Percentiles rank a stretch among this genome's conserved stretches.
Conservation (phyloP, 2,329 filamentous ascomycete species). For the Botrytis hyacinthi region DNA sequence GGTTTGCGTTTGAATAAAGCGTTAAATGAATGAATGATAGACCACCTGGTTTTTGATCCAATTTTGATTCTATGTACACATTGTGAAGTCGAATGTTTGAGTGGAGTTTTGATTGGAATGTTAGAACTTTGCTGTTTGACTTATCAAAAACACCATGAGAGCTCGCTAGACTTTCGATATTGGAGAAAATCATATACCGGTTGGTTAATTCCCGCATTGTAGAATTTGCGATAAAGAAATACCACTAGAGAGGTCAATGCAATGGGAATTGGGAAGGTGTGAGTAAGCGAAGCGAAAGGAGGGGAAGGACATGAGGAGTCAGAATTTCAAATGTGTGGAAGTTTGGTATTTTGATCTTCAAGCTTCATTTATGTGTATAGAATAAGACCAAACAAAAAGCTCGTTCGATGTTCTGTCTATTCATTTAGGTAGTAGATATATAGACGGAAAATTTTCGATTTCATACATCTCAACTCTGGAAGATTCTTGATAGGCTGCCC, state of each 20-base stretch:
- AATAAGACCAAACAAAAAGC: not conserved
- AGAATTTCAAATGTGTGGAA: not conserved
- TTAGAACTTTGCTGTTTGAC: not conserved
- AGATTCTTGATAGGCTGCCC: not conserved
- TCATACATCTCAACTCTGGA: not conserved
- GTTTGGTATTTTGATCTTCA: not conserved
- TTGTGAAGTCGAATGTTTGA: not conserved
- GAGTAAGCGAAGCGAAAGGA: not conserved
- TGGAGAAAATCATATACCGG: not conserved
- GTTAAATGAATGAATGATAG: not conserved
- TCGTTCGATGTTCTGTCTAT: not conserved
- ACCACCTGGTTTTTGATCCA: not conserved
- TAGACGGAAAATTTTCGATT: not conserved
- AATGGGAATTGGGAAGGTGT: not conserved
- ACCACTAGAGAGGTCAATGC: not conserved
- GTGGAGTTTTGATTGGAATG: not conserved
- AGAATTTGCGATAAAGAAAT: fast-evolving
- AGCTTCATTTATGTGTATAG: fast-evolving
- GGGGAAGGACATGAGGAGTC: not conserved
- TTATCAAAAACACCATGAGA: not conserved
- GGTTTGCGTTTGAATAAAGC: not conserved
- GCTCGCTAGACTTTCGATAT: not conserved
- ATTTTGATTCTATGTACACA: not conserved
- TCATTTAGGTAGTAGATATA: not conserved
- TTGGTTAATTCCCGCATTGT: not conserved